A percentile compares a stretch with the other conserved stretches of the same genome.
These are phyloP conservation scores for Linderniella brevidens DNA, from an alignment of 257 asterid species.

Conservation along the genomic window DNA sequence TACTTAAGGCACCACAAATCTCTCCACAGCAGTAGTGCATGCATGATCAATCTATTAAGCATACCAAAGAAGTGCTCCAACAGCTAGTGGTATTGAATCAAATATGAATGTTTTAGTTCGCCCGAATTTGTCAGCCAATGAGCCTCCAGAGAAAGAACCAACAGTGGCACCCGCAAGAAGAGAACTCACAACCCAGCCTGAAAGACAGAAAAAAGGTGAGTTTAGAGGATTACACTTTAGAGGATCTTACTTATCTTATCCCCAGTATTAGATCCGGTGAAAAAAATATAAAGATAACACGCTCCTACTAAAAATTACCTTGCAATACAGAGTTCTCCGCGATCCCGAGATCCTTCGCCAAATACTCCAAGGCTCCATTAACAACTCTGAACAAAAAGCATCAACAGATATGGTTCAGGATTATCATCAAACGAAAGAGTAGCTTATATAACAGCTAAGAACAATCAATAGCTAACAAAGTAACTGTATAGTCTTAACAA, in stretches of 20 bases:
- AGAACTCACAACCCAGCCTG: slow-evolving; percentile 94
- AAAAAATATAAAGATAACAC: no score
- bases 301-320: slow-evolving; percentile 32
- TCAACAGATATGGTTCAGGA: background rate
- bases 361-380: slow-evolving; percentile 87
- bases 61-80: slow-evolving; percentile 87
- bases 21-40: no score
- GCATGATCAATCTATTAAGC: no score
- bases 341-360: slow-evolving; percentile 80
- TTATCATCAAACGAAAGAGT: background rate
- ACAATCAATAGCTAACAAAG: no score
- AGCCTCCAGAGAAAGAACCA: slow-evolving; percentile 93
- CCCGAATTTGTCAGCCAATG: slow-evolving; percentile 89
- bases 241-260: no score
- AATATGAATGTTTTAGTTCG: slow-evolving; percentile 74
- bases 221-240: no score
- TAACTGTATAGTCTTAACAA: no score
- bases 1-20: no score
- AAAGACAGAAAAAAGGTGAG: no score
- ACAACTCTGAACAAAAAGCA: slow-evolving; percentile 53
- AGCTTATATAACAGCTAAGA: background rate
- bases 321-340: slow-evolving; percentile 57
- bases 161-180: slow-evolving; percentile 93
- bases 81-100: slow-evolving; percentile 80
- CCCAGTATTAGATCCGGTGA: no score